Percentiles rank a stretch among this genome's conserved stretches.
These are phyloP conservation scores for Scolecobasidium constrictum DNA, from an alignment of 2,329 filamentous ascomycete species.

Conservation along the genomic window DNA sequence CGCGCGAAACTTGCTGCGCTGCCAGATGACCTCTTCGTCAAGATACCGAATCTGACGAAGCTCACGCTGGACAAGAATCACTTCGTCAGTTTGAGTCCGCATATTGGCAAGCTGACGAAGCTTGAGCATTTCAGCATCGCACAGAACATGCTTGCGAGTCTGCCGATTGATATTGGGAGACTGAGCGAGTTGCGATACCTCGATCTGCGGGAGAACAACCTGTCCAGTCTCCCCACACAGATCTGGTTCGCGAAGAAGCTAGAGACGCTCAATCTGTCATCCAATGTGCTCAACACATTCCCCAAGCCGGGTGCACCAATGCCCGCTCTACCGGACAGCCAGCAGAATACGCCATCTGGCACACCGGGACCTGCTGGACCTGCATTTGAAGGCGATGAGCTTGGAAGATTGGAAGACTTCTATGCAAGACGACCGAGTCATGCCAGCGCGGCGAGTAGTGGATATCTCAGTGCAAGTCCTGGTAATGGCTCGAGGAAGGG, in stretches of 20 bases:
- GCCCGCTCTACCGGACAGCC: constrained; percentile 21
- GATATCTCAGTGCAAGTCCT: constrained; percentile 53
- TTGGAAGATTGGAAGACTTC: constrained; percentile 54
- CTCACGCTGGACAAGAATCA: constrained; percentile 91
- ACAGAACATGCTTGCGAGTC: constrained; percentile 73
- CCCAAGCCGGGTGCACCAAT: constrained; percentile 70
- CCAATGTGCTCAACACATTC: constrained; percentile 83
- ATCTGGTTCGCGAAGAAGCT: constrained; percentile 92
- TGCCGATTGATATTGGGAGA: constrained; percentile 82
- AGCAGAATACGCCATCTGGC: constrained; percentile 33
- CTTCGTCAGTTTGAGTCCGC: constrained; percentile 76
- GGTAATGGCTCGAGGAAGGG: constrained; percentile 55
- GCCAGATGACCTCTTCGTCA: constrained; percentile 74
- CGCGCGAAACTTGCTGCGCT: constrained; percentile 86
- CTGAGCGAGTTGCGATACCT: constrained; percentile 74
- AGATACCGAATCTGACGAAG: constrained; percentile 77
- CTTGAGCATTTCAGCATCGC: constrained; percentile 91
- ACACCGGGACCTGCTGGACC: constrained; percentile 27
- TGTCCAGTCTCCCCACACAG: constrained; percentile 78
- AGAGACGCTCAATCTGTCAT: constrained; percentile 88
- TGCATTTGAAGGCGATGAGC: constrained; percentile 68
- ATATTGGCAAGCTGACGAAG: constrained; percentile 72
- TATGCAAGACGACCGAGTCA: constrained; percentile 70
- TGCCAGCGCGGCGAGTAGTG: constrained; percentile 67
- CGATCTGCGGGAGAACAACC: constrained; percentile 87